These are phyloP conservation scores for Trametes cingulata DNA, from an alignment of 768 basidiomycete species.

Conservation along the genomic window DNA sequence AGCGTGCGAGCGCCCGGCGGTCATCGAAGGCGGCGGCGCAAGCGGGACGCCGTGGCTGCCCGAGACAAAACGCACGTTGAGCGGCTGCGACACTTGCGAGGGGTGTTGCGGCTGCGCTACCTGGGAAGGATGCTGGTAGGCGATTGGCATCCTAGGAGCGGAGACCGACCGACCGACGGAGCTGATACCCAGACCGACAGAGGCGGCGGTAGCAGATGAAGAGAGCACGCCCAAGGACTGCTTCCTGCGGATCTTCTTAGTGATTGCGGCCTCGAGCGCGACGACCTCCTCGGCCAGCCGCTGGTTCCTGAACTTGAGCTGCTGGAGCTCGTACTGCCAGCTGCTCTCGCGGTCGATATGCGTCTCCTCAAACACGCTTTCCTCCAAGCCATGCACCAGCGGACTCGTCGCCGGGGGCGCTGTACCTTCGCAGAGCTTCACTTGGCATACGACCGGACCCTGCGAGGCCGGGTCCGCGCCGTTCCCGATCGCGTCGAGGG, in stretches of 20 bases:
- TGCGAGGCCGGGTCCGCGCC: not conserved
- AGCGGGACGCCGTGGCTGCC: conserved; percentile 2
- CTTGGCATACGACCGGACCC: conserved; percentile 32
- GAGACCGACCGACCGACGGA: not conserved
- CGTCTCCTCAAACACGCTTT: conserved; percentile 73
- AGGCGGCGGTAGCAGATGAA: not conserved
- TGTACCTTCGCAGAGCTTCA: conserved; percentile 23
- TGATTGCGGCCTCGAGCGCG: conserved; percentile 36
- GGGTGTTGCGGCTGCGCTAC: conserved; percentile 4
- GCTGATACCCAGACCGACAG: not conserved
- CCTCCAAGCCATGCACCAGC: conserved; percentile 18
- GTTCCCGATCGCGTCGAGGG: not conserved
- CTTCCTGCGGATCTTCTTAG: conserved; percentile 16
- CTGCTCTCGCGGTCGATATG: conserved; percentile 67
- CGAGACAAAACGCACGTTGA: conserved; percentile 20
- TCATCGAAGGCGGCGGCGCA: not conserved
- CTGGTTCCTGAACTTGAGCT: conserved; percentile 73
- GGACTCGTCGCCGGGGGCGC: conserved; percentile 13
- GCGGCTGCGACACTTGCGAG: conserved; percentile 1
- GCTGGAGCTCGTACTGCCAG: conserved; percentile 94
- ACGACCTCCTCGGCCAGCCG: conserved; percentile 59
- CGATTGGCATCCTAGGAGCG: not conserved
- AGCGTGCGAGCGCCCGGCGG: not conserved
- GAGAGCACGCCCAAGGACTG: conserved; percentile 4
- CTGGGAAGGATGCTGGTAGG: not conserved